These are phyloP conservation scores for Eimeria acervulina DNA, from an alignment of 169 alveolate species.

Conservation along the genomic window DNA sequence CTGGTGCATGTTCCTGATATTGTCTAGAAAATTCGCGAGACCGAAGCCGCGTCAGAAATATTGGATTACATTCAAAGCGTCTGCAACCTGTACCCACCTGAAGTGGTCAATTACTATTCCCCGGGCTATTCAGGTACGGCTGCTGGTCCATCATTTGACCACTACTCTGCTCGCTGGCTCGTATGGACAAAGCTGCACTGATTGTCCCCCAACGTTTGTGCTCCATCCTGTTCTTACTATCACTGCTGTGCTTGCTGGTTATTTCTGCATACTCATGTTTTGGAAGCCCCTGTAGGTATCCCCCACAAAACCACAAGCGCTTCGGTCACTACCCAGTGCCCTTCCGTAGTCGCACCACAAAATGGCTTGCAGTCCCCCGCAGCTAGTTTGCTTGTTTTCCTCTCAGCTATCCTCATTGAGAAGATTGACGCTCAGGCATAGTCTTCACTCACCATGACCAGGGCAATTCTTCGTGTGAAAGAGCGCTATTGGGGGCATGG, in stretches of 20 bases:
- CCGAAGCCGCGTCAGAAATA: slow-evolving; percentile 94
- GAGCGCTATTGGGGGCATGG: no score
- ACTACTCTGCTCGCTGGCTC: neutral
- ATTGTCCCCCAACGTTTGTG: no score
- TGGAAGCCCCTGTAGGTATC: neutral
- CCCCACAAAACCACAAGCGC: neutral
- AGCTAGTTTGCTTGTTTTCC: neutral
- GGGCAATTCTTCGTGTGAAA: neutral
- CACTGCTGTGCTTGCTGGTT: neutral
- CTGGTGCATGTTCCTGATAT: no score
- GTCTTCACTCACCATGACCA: neutral
- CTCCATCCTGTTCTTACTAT: neutral
- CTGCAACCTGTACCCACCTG: slow-evolving; percentile 95
- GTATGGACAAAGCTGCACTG: neutral
- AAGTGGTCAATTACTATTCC: slow-evolving; percentile 95
- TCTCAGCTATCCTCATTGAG: slow-evolving; percentile 58
- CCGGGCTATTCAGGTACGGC: slow-evolving; percentile 93
- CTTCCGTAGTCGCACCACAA: neutral
- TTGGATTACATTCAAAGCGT: slow-evolving; percentile 95
- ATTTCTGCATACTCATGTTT: no score
- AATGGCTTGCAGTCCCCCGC: neutral
- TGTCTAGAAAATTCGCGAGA: slow-evolving; percentile 88
- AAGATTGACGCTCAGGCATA: slow-evolving; percentile 72
- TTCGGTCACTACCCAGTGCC: neutral
- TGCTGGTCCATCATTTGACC: neutral